Base-by-base conservation (phyloP, 1,284 basidiomycete genomes). In the Papiliotrema terrestris region DNA sequence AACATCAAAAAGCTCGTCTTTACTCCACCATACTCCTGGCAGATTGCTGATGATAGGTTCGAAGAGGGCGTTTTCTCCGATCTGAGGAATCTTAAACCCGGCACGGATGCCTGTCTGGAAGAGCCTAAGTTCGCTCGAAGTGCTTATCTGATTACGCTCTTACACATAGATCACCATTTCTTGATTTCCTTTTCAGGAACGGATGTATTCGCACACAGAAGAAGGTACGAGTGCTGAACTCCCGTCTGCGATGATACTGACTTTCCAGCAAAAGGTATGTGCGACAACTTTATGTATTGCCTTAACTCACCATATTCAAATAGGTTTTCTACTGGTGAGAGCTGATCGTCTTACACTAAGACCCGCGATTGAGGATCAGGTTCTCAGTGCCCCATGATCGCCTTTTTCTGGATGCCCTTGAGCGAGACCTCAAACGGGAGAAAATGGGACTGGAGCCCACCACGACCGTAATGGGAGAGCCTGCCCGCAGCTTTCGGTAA, bases 191-290 rank as follows among this genome's bases (percentile, higher is more conserved):
- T 15, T 95, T 94, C 84, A 91, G 92, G 74, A 91, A 89, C 67
- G 90, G 92, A 68, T 93, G 91, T 73, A 94, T 96, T 60, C 84
- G 91, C 41, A 95, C 91, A 0, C 91, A 95, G 74, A 96, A 95
- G 81, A 94, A 94, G 79, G 91, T 93, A 78, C 91, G 92, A 71
- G 36, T 39, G 4, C 11, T n/a, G n/a, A n/a, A n/a, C n/a, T n/a
- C n/a, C 0, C 32, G 13, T 49, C 46, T 1, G 22, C 14, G 25
- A 39, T 14, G 17, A 17, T 46, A 22, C 46, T 57, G 9, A 59
- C 46, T 9, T 22, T 36, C 13, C 52, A 70, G 68, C 68, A 68
- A 68, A 67, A 68, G 57, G 67, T 69, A 0, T 95, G 94, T 70
- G n/a, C n/a, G n/a, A n/a, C n/a, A n/a, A n/a, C n/a, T n/a, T n/a